Evolutionary conservation across 2,329 filamentous ascomycete species (phyloP).

Genomic region (Fusarium albosuccineum): DNA sequence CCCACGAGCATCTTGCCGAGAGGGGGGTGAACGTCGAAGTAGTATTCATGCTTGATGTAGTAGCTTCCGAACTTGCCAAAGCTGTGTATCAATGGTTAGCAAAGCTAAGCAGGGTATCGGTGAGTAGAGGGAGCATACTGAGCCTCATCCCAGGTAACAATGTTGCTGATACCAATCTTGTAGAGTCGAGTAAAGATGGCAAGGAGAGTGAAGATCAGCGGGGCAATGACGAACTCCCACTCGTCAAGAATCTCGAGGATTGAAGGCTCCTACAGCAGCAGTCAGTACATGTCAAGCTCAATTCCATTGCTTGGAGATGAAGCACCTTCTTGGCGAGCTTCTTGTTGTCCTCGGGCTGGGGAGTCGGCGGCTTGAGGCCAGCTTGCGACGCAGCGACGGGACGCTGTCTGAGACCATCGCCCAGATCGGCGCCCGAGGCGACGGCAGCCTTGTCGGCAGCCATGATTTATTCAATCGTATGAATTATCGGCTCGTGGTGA

Average conservation of each 20-base stretch:
- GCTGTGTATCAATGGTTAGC: constrained; percentile 58
- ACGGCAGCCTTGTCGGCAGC: constrained; percentile 66
- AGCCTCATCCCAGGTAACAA: constrained; percentile 77
- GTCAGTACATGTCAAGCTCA: constrained; percentile 35
- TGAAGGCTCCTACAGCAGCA: constrained; percentile 62
- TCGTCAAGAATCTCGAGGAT: constrained; percentile 73
- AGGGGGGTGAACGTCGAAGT: constrained; percentile 92
- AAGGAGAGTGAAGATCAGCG: constrained; percentile 71
- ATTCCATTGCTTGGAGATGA: not conserved
- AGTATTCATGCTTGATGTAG: constrained; percentile 99
- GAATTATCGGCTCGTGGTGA: constrained; percentile 1
- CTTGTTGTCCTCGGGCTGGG: constrained; percentile 71
- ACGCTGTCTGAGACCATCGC: constrained; percentile 69
- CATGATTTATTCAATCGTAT: constrained; percentile 57
- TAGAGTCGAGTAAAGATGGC: constrained; percentile 76
- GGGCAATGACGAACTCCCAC: constrained; percentile 73
- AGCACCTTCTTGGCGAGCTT: constrained; percentile 69
- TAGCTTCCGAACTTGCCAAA: constrained; percentile 99
- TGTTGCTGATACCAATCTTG: constrained; percentile 76
- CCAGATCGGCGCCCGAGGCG: constrained; percentile 71
- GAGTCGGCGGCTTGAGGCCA: constrained; percentile 51
- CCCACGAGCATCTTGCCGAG: constrained; percentile 99
- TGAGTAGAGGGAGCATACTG: constrained; percentile 61
- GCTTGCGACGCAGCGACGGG: constrained; percentile 56
- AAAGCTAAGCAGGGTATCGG: not conserved